A percentile compares a stretch with the other conserved stretches of the same genome.
Conservation (phyloP, 2,329 filamentous ascomycete species). For the Coleophoma cylindrospora region DNA sequence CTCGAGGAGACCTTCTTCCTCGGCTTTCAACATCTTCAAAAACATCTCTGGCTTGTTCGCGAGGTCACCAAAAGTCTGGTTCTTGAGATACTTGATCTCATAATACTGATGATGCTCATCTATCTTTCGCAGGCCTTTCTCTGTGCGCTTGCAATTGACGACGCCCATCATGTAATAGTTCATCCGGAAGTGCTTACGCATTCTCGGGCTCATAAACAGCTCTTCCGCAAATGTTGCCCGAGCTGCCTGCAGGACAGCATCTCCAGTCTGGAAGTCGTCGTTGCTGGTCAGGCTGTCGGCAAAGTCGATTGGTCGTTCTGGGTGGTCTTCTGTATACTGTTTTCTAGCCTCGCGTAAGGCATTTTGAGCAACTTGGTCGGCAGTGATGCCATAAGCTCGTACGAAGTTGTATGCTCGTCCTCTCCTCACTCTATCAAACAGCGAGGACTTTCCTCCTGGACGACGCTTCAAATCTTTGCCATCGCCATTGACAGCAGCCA, state of each 20-base stretch:
- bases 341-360: conserved; percentile 73
- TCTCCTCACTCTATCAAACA: conserved; percentile 80
- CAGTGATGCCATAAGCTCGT: conserved; percentile 81
- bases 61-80: conserved; percentile 79
- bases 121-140: conserved; percentile 90
- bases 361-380: conserved; percentile 85
- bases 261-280: conserved; percentile 68
- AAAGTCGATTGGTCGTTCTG: conserved; percentile 75
- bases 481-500: conserved; percentile 59
- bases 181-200: conserved; percentile 81
- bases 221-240: conserved; percentile 90
- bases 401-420: conserved; percentile 79
- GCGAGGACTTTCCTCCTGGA: conserved; percentile 73
- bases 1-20: conserved; percentile 87
- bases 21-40: conserved; percentile 94
- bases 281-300: conserved; percentile 73
- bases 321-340: conserved; percentile 79
- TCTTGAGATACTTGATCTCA: conserved; percentile 93
- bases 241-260: conserved; percentile 71
- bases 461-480: conserved; percentile 61
- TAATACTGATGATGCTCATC: conserved; percentile 95
- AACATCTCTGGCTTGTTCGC: conserved; percentile 83
- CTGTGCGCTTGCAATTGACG: conserved; percentile 84
- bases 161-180: conserved; percentile 79
- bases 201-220: conserved; percentile 77